These are phyloP conservation scores for Cnidoscolus chayamansa DNA, from an alignment of 441 rosid genomes.

Conservation along the genomic window DNA sequence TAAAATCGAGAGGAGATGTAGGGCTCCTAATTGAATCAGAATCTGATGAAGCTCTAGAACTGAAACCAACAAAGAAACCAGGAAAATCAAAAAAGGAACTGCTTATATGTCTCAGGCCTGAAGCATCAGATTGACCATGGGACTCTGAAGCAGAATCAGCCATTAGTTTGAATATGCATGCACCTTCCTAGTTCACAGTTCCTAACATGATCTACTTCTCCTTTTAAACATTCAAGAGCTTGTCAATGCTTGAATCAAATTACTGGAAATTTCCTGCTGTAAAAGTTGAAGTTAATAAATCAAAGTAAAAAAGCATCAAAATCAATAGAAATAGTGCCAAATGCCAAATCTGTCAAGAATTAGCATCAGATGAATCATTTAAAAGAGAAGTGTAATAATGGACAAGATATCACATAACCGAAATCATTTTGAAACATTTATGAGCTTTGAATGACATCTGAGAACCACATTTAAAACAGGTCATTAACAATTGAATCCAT, in stretches of 20 bases:
- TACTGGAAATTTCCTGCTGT: conserved; percentile 31
- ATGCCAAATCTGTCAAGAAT: background rate
- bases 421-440: conserved; percentile 5
- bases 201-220: conserved; percentile 19
- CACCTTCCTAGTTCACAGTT: background rate
- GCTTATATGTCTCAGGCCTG: conserved; percentile 35
- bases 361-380: background rate
- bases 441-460: conserved; percentile 9
- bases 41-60: conserved; percentile 31
- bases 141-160: conserved; percentile 37
- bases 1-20: conserved; percentile 51
- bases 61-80: conserved; percentile 35
- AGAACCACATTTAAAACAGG: conserved; percentile 3
- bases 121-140: conserved; percentile 29
- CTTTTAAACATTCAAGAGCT: conserved; percentile 20
- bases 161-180: conserved; percentile 29
- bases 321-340: background rate
- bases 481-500: background rate
- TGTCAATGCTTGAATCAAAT: conserved; percentile 22
- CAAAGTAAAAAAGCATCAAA: conserved; percentile 10
- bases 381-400: background rate
- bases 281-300: conserved; percentile 19
- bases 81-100: conserved; percentile 39
- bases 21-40: conserved; percentile 42
- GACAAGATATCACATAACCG: conserved; percentile 7